Base-by-base conservation (phyloP, 257 asterid genomes). In the Rhazya stricta region DNA sequence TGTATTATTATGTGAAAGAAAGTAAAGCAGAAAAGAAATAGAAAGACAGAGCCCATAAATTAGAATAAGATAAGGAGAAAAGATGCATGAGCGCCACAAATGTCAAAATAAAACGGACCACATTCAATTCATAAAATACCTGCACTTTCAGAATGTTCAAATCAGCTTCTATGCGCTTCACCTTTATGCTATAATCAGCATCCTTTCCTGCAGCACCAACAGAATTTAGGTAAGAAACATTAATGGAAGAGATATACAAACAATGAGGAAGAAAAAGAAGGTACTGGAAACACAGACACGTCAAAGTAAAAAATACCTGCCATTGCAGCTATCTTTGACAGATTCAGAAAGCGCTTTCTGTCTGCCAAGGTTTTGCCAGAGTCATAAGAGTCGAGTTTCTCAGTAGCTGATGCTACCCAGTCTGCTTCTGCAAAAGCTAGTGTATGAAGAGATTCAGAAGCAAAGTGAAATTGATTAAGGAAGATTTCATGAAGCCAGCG, bases 151-250 rank as follows among this genome's bases (percentile, higher is more conserved):
- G 84, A 85, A 91, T 88, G 77, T 86, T 88, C 70, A 88, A 77
- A 84, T 94, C 97, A 53, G 96, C 98, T 72, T 91, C 94, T n/a
- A 94, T 94, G 81, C 97, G 96, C 90, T 85, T 93, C 77, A 86
- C 81, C 83, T 90, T 89, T 77, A 83, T 72, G 73, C 82, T 86
- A 50, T 81, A 88, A 78, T 84, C 91, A 79, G 67, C 74, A 80
- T 80, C 83, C 82, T 74, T 87, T 75, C 96, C 98, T 93, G 88
- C 50, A 37, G 48, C 50, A 9, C 71, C 21, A 50, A 74, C 79
- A 75, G 74, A 46, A 62, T 50, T 36, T 65, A 65, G 13, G 53
- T 3, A 27, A 21, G 34, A 50, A 4, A 50, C 36, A 37, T 29
- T 6, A 61, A 74, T 45, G 54, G 21, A 6, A 66, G 27, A 39